Percentiles rank a stretch among this genome's conserved stretches.
phyloP scores from a whole-genome alignment of 148 eudicot genomes.

The Amaranthus hypochondriacus region DNA sequence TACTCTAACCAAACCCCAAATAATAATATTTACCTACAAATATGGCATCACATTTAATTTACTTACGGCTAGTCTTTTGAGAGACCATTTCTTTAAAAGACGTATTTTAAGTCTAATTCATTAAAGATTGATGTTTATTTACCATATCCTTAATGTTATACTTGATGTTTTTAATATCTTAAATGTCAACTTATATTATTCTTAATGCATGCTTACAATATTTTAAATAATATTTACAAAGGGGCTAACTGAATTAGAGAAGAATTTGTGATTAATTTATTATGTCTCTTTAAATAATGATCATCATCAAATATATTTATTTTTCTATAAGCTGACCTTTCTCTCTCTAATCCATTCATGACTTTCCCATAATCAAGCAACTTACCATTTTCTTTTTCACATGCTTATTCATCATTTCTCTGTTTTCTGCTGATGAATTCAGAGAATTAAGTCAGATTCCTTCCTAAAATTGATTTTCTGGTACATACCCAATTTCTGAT shows the following conservation, averaged over 20 bases:
- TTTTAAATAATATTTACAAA: too few species aligned
- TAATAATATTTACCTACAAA: not conserved
- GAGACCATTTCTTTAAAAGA: too few species aligned
- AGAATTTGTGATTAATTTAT: too few species aligned
- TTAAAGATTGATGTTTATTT: too few species aligned
- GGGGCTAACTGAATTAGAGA: too few species aligned
- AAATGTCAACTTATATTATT: too few species aligned
- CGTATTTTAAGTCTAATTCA: too few species aligned
- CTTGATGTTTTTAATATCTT: too few species aligned
- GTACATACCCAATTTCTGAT: not conserved
- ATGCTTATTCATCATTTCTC: constrained; percentile 7
- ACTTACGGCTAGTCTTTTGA: too few species aligned
- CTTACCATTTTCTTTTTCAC: constrained; percentile 3
- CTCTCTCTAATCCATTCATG: constrained; percentile 1
- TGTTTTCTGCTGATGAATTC: not conserved
- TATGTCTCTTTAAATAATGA: not conserved
- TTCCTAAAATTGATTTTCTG: not conserved
- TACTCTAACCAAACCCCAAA: constrained; percentile 17
- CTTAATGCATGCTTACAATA: too few species aligned
- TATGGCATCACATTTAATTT: too few species aligned
- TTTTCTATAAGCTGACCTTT: not conserved
- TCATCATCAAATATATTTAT: not conserved
- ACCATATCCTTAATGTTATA: too few species aligned
- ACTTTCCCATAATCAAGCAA: not conserved
- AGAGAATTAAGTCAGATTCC: not conserved